Evolutionary conservation across 768 basidiomycete species (phyloP), one percentile per base, ranked within the genome.

Genomic region (Naganishia friedmannii): DNA sequence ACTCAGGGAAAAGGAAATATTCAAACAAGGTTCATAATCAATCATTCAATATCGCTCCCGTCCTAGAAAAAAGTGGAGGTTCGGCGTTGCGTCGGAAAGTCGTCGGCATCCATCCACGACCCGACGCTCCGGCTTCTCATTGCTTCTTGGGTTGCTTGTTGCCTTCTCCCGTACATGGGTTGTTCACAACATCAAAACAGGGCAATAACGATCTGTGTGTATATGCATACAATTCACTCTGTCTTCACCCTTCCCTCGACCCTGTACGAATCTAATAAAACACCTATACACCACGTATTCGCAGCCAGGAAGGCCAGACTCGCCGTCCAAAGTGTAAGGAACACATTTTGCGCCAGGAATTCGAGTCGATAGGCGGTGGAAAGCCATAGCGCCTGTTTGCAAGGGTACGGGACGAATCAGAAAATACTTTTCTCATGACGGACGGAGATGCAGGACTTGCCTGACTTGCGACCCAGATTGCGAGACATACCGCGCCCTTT

Each of bases 281-380:
- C 84, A 0, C 82, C 87, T 28, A 95, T 81, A 0, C 94, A 87
- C 90, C 91, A 93, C 68, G 85, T 85, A 80, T 96, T 91, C 7
- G 88, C 87, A 6, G 84, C 76, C 12, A 94, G 84, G 76, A 95
- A 92, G 0, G 87, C 74, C 65, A 94, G 77, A 17, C 94, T 86
- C 53, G 91, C 85, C 12, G 86, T 63, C 96, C 96, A 99, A 19
- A 98, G 82, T 17, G 84, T 80, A 32, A 87, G 82, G 80, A 88
- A 93, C 13, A 91, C 90, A 65, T 87, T 83, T 69, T 87, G 79
- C 0, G 90, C 93, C 32, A 91, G 79, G 78, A 98, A 93, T 79
- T 99, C 96, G 17, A 99, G 85, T 69, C 85, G 85, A 81, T 93
- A 98, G 0, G 93, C 96, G 73, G 90, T 88, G n/a, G 85, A 85